Conservation (phyloP, 331 rosid species). For the Pyrus hybrid region DNA sequence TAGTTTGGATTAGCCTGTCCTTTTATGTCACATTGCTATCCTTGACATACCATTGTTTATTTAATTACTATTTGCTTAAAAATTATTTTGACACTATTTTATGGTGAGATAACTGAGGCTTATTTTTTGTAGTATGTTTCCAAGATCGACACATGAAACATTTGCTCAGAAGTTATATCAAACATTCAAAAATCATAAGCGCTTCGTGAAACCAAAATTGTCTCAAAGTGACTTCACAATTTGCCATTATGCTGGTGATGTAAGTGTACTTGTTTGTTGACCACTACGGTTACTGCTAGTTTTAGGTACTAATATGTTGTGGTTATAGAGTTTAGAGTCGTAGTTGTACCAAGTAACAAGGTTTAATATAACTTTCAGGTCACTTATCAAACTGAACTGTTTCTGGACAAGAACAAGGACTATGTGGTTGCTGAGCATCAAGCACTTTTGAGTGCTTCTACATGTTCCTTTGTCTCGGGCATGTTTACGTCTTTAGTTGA, state of each 20-base stretch:
- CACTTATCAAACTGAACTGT: slow-evolving; percentile 90
- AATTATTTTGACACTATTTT: neutral
- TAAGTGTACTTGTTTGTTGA: slow-evolving; percentile 37
- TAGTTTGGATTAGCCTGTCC: neutral
- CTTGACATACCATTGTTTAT: neutral
- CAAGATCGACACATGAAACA: slow-evolving; percentile 97
- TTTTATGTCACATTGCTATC: neutral
- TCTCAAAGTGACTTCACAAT: slow-evolving; percentile 93
- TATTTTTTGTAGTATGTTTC: slow-evolving; percentile 83
- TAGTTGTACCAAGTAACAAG: slow-evolving; percentile 1
- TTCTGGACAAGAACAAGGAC: slow-evolving; percentile 99
- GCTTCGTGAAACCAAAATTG: slow-evolving; percentile 88
- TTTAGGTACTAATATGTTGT: neutral
- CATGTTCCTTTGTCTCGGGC: slow-evolving; percentile 68
- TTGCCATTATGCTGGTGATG: slow-evolving; percentile 98
- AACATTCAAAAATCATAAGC: slow-evolving; percentile 87
- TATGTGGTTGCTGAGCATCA: slow-evolving; percentile 99
- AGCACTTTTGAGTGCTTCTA: slow-evolving; percentile 78
- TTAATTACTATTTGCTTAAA: neutral
- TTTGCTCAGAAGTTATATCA: slow-evolving; percentile 94
- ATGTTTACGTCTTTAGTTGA: slow-evolving; percentile 70
- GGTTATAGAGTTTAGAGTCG: slow-evolving; percentile 8
- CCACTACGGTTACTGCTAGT: neutral
- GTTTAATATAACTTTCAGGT: slow-evolving; percentile 49
- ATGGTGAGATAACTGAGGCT: slow-evolving; percentile 20